Conservation (phyloP, 2,329 filamentous ascomycete genomes). For the Sphaceloma murrayae region DNA sequence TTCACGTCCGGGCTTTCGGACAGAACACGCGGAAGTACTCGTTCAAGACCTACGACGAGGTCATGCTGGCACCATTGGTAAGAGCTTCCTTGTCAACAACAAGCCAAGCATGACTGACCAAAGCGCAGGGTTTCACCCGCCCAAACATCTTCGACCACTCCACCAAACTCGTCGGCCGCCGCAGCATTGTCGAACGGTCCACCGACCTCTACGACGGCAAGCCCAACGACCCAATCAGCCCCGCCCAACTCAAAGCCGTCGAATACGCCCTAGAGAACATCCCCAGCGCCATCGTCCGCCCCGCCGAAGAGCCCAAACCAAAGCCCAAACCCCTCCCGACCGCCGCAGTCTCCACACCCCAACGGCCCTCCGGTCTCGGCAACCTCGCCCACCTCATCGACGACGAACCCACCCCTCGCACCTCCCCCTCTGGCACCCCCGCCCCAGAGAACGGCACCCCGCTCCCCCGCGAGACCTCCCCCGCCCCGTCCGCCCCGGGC, state of each 20-base stretch:
- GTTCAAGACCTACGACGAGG: slow-evolving; percentile 96
- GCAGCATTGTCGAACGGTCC: slow-evolving; percentile 74
- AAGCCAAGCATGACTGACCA: slow-evolving; percentile 5
- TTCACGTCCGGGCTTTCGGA: slow-evolving; percentile 79
- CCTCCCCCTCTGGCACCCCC: slow-evolving; percentile 80
- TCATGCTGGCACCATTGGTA: slow-evolving; percentile 79
- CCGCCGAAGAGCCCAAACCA: slow-evolving; percentile 46
- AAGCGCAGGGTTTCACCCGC: slow-evolving; percentile 64
- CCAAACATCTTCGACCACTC: slow-evolving; percentile 78
- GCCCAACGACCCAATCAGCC: slow-evolving; percentile 80
- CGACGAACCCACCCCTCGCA: slow-evolving; percentile 69
- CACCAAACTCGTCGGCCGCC: slow-evolving; percentile 66
- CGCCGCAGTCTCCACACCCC: slow-evolving; percentile 21
- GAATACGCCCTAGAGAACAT: slow-evolving; percentile 39
- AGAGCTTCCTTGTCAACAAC: slow-evolving; percentile 19
- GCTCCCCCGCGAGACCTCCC: slow-evolving; percentile 34
- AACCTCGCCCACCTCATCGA: slow-evolving; percentile 57
- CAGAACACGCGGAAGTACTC: slow-evolving; percentile 86
- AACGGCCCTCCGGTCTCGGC: slow-evolving; percentile 42
- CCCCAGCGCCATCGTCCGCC: slow-evolving; percentile 30
- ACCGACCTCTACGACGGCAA: slow-evolving; percentile 90
- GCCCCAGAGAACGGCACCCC: slow-evolving; percentile 66
- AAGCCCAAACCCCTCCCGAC: slow-evolving; percentile 42
- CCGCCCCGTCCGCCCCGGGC: slow-evolving; percentile 37
- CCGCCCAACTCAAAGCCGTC: slow-evolving; percentile 64